Percentiles rank a stretch among this genome's conserved stretches.
Evolutionary conservation across 1,284 basidiomycete species (phyloP).

Genomic region (Kwoniella shivajii): DNA sequence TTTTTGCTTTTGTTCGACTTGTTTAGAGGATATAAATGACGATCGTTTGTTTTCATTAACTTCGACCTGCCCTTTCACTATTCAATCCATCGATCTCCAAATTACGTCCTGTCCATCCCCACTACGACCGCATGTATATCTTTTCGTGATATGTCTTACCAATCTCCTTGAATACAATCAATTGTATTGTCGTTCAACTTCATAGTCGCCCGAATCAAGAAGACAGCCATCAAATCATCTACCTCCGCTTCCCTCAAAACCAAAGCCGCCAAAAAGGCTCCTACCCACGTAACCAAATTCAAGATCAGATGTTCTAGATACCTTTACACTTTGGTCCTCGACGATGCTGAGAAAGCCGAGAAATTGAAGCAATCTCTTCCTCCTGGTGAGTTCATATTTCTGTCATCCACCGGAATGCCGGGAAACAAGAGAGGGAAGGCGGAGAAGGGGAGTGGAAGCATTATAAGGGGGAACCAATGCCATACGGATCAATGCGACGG

Average conservation of each 20-base stretch:
- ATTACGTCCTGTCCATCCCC: neutral
- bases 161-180: neutral
- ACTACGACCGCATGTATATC: neutral
- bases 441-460: neutral
- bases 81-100: neutral
- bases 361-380: conserved; percentile 96
- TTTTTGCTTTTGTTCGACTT: neutral
- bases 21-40: neutral
- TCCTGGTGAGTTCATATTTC: conserved; percentile 68
- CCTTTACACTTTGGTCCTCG: conserved; percentile 94
- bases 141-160: no score
- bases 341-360: conserved; percentile 97
- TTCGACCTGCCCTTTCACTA: neutral
- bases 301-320: conserved; percentile 97
- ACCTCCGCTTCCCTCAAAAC: conserved; percentile 36
- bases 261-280: conserved; percentile 57
- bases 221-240: conserved; percentile 64
- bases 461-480: neutral
- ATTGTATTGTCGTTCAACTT: neutral
- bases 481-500: no score
- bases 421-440: neutral
- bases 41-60: neutral
- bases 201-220: conserved; percentile 93
- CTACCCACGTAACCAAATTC: conserved; percentile 91
- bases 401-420: neutral